These are phyloP conservation scores for Solanum pimpinellifolium DNA, from an alignment of 257 asterid species.

Conservation along the genomic window DNA sequence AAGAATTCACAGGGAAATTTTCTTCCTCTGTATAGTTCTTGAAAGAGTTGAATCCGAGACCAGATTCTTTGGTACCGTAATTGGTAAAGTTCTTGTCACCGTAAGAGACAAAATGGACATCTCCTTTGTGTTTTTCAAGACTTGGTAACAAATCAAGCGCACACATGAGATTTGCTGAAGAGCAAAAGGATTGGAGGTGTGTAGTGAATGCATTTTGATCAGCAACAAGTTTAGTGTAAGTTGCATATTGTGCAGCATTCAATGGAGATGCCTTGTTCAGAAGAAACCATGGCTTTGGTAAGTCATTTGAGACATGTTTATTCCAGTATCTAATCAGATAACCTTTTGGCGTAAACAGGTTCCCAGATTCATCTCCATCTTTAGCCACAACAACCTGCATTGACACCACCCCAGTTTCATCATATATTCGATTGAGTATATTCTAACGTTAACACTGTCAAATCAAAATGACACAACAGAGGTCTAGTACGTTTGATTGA, in stretches of 20 bases:
- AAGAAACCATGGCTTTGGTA: neutral
- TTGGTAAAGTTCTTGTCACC: slow-evolving; percentile 44
- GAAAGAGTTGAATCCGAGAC: slow-evolving; percentile 42
- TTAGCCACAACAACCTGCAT: neutral
- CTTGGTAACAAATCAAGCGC: slow-evolving; percentile 6
- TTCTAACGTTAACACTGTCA: no score
- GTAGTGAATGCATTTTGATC: slow-evolving; percentile 1
- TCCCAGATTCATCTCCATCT: neutral
- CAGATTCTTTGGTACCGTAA: slow-evolving; percentile 36
- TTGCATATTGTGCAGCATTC: neutral
- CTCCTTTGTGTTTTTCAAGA: neutral
- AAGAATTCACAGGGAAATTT: slow-evolving; percentile 13
- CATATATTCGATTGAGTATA: no score
- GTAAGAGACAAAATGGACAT: neutral
- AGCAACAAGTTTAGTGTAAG: neutral
- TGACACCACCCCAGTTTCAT: neutral
- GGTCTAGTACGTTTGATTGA: no score
- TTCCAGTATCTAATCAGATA: neutral
- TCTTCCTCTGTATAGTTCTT: slow-evolving; percentile 26
- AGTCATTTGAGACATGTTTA: neutral
- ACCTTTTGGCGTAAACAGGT: neutral
- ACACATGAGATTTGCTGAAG: slow-evolving; percentile 9
- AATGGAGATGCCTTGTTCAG: neutral
- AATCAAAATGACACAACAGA: no score
- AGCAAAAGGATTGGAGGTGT: slow-evolving; percentile 9